Base-by-base conservation (phyloP, 2,329 filamentous ascomycete species). In the Dactylellina cionopaga region DNA sequence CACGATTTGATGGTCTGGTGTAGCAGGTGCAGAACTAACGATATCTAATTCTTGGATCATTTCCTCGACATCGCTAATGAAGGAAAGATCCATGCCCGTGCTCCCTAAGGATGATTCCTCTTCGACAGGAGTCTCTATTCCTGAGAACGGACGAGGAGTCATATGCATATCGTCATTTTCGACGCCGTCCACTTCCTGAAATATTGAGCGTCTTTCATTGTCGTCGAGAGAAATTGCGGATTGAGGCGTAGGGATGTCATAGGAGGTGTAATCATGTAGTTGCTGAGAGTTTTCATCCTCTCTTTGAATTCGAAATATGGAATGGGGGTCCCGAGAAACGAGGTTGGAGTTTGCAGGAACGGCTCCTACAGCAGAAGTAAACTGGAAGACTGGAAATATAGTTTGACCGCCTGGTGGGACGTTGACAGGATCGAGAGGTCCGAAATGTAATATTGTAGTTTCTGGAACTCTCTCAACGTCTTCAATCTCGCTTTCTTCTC, bases 361-460 rank as follows among this genome's bases (percentile, higher is more conserved):
- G n/a, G n/a, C n/a, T n/a, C n/a, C n/a, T n/a, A n/a, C n/a, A n/a
- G n/a, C n/a, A n/a, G n/a, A n/a, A n/a, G n/a, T n/a, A n/a, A n/a
- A n/a, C n/a, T n/a, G n/a, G n/a, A n/a, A n/a, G n/a, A n/a, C n/a
- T n/a, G n/a, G n/a, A n/a, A n/a, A n/a, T n/a, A n/a, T n/a, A n/a
- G n/a, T n/a, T n/a, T n/a, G n/a, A n/a, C n/a, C n/a, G n/a, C n/a
- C n/a, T n/a, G n/a, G n/a, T n/a, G n/a, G n/a, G n/a, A n/a, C n/a
- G n/a, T n/a, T n/a, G n/a, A n/a, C n/a, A n/a, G 25, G 25, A 15
- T 13, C 24, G 17, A 69, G 13, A 31, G 27, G n/a, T 0, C 64
- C 64, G 24, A 60, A 69, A n/a, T 54, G 43, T 3, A 54, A 5
- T n/a, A 69, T 37, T 11, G 17, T 60, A 1, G 55, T 69, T 17